Conservation (phyloP, 2,329 filamentous ascomycete species). For the Dryadomyces quercivorus region DNA sequence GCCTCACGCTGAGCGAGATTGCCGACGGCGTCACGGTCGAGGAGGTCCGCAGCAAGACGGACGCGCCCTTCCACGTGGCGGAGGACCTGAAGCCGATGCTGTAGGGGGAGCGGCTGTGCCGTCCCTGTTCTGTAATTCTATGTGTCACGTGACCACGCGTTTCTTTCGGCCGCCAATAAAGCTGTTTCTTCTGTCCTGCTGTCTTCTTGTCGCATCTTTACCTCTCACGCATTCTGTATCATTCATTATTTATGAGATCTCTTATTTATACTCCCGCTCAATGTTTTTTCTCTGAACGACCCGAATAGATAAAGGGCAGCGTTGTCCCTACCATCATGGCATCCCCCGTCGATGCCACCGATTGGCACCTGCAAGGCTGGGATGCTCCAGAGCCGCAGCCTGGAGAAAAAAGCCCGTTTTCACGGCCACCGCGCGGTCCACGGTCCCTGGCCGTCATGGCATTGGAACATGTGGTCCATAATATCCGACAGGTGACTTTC, state of each 20-base stretch:
- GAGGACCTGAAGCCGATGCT: conserved; percentile 76
- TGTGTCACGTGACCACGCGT: background rate
- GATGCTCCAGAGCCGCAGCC: background rate
- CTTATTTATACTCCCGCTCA: too few relatives aligned
- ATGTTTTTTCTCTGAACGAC: too few relatives aligned
- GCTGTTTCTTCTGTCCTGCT: background rate
- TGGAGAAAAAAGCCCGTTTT: background rate
- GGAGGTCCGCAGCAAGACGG: conserved; percentile 77
- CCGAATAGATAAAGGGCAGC: background rate
- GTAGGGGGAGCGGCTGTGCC: conserved; percentile 18
- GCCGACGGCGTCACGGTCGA: conserved; percentile 84
- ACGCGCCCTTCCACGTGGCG: conserved; percentile 71
- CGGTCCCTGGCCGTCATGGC: conserved; percentile 7
- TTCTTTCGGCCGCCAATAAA: background rate
- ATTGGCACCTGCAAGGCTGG: background rate
- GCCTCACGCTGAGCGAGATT: conserved; percentile 72
- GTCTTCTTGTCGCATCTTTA: too few relatives aligned
- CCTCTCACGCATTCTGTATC: too few relatives aligned
- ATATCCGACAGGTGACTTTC: background rate
- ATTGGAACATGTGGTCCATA: conserved; percentile 1
- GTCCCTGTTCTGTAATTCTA: background rate
- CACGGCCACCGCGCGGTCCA: conserved; percentile 2
- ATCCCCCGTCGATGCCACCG: background rate
- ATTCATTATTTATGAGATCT: too few relatives aligned
- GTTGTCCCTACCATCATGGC: background rate